Percentiles rank a stretch among this genome's conserved stretches.
Evolutionary conservation across 2,329 filamentous ascomycete genomes (phyloP).

Genomic region (Botrytis cinerea): DNA sequence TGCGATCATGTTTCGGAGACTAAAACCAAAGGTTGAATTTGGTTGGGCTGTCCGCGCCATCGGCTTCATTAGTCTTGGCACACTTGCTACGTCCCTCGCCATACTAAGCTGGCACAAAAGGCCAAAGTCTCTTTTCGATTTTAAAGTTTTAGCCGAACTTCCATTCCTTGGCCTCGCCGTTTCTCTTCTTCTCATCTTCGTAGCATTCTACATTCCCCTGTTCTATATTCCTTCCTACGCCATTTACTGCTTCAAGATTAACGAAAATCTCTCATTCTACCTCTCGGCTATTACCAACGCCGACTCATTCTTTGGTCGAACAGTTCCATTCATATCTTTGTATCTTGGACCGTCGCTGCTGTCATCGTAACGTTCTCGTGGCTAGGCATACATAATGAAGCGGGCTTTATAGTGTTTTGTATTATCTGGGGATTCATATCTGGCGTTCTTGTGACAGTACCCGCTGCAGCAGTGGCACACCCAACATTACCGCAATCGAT

Average conservation of each 20-base stretch:
- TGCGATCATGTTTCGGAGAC: conserved; percentile 48
- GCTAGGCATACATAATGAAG: conserved; percentile 52
- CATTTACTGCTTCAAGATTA: conserved; percentile 47
- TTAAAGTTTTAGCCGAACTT: conserved; percentile 42
- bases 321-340: conserved; percentile 51
- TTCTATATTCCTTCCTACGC: conserved; percentile 49
- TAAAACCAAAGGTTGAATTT: conserved; percentile 47
- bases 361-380: conserved; percentile 40
- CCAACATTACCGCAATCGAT: conserved; percentile 10
- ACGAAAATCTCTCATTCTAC: conserved; percentile 49
- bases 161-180: conserved; percentile 42
- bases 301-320: conserved; percentile 52
- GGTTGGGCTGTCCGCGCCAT: conserved; percentile 56
- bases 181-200: conserved; percentile 46
- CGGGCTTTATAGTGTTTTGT: conserved; percentile 70
- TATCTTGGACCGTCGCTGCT: conserved; percentile 28
- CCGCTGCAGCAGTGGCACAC: conserved; percentile 14
- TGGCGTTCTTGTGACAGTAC: conserved; percentile 47
- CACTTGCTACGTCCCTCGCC: conserved; percentile 30
- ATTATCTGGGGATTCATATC: conserved; percentile 78
- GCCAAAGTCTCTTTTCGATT: conserved; percentile 15
- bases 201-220: conserved; percentile 53
- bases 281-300: conserved; percentile 54
- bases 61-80: conserved; percentile 51
- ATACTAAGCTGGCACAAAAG: neutral